Conservation (phyloP, 108 stramenopile genomes). For the Pinguiococcus pyrenoidosus region DNA sequence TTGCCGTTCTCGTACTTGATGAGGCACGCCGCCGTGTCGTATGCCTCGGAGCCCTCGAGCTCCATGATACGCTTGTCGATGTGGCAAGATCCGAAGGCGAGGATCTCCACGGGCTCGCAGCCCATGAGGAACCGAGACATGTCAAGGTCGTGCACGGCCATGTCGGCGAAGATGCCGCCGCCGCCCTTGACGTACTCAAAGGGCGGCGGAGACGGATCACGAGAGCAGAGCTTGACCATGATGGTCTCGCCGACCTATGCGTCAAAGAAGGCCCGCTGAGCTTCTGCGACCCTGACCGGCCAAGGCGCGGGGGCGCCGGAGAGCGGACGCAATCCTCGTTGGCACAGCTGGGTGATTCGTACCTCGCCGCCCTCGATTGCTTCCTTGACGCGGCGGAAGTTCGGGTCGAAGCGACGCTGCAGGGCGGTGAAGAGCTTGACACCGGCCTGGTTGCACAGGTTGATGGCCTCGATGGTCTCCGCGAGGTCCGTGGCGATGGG, state of each 20-base stretch:
- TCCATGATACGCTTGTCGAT: slow-evolving; percentile 75
- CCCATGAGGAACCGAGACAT: slow-evolving; percentile 85
- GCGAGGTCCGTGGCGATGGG: slow-evolving; percentile 80
- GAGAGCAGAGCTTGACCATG: slow-evolving; percentile 76
- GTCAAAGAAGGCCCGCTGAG: no score
- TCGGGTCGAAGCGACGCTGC: slow-evolving; percentile 82
- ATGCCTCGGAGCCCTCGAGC: slow-evolving; percentile 67
- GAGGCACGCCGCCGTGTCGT: slow-evolving; percentile 62
- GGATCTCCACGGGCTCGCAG: slow-evolving; percentile 70
- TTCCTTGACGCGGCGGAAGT: slow-evolving; percentile 67
- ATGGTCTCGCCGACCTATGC: slow-evolving; percentile 52
- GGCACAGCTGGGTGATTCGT: no score
- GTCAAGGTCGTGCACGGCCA: slow-evolving; percentile 95
- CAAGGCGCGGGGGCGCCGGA: no score
- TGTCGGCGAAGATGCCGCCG: slow-evolving; percentile 82
- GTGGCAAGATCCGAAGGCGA: slow-evolving; percentile 73
- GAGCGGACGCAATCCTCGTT: no score
- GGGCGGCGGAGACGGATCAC: slow-evolving; percentile 83
- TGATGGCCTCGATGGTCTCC: slow-evolving; percentile 87
- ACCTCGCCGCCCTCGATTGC: slow-evolving; percentile 66
- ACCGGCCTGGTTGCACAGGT: slow-evolving; percentile 70
- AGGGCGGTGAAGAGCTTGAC: slow-evolving; percentile 87
- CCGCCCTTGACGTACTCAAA: slow-evolving; percentile 85
- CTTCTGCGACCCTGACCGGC: no score
- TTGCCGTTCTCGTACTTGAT: slow-evolving; percentile 75